These are phyloP conservation scores for Narthecium ossifragum DNA, from an alignment of 106 monocot genomes.

Conservation along the genomic window DNA sequence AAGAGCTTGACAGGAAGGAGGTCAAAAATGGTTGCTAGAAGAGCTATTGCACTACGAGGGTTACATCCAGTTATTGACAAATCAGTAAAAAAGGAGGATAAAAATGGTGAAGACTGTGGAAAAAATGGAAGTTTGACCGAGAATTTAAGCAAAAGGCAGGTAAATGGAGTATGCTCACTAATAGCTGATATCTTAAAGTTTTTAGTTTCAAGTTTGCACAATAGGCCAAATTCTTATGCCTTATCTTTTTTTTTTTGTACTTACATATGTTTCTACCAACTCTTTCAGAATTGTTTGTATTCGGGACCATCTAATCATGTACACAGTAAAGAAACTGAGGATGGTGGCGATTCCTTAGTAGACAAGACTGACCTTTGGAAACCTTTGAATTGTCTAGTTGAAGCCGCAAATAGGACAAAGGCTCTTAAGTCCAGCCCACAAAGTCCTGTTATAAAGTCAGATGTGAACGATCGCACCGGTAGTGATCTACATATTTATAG, in stretches of 20 bases:
- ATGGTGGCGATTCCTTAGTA: conserved; percentile 24
- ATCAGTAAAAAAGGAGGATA: conserved; percentile 36
- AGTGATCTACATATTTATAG: conserved; percentile 15
- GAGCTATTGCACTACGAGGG: conserved; percentile 31
- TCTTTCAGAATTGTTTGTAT: too few species aligned
- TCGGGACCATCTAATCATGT: conserved; percentile 25
- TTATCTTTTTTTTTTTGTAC: too few species aligned
- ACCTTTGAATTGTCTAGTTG: conserved; percentile 81
- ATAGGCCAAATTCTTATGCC: too few species aligned
- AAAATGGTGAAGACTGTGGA: conserved; percentile 23
- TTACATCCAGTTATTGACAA: conserved; percentile 34
- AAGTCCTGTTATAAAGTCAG: conserved; percentile 36
- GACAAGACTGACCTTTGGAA: conserved; percentile 73
- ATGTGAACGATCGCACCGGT: conserved; percentile 25
- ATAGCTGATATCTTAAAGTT: neutral
- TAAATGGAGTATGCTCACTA: conserved; percentile 8
- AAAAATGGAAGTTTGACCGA: conserved; percentile 43
- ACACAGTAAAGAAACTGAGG: conserved; percentile 28
- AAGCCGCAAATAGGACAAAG: conserved; percentile 75
- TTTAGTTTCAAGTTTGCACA: neutral
- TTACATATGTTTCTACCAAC: too few species aligned
- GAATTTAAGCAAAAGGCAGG: conserved; percentile 46
- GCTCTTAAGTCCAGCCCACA: conserved; percentile 32
- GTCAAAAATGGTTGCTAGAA: conserved; percentile 62
- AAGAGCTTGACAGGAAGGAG: conserved; percentile 66